Conservation (phyloP, 2,329 filamentous ascomycete genomes). For the Scleromitrula shiraiana region DNA sequence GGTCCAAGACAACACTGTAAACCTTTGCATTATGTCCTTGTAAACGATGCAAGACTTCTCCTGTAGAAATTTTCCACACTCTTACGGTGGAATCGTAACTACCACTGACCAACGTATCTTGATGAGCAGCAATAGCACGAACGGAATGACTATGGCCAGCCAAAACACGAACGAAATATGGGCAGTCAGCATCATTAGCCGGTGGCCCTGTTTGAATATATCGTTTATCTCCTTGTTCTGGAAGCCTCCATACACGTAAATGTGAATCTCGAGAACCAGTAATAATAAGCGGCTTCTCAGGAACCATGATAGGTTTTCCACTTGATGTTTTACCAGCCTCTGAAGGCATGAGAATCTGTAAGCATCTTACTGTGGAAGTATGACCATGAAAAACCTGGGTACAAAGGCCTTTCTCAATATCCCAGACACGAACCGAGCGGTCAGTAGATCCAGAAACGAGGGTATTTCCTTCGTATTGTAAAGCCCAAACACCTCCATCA, state of each 20-base stretch:
- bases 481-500: conserved; percentile 93
- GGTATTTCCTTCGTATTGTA: conserved; percentile 93
- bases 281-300: conserved; percentile 90
- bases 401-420: conserved; percentile 86
- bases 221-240: conserved; percentile 65
- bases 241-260: conserved; percentile 87
- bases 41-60: conserved; percentile 75
- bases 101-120: conserved; percentile 91
- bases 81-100: conserved; percentile 94
- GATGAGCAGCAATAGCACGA: conserved; percentile 88
- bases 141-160: conserved; percentile 88
- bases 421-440: conserved; percentile 97
- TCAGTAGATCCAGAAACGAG: conserved; percentile 95
- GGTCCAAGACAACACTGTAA: conserved; percentile 92
- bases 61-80: conserved; percentile 96
- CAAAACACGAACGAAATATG: conserved; percentile 86
- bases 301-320: conserved; percentile 77
- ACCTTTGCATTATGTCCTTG: conserved; percentile 88
- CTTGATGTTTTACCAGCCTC: conserved; percentile 63
- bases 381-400: conserved; percentile 96
- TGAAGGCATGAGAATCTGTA: conserved; percentile 81
- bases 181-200: conserved; percentile 70
- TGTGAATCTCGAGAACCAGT: conserved; percentile 94
- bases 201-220: conserved; percentile 75
- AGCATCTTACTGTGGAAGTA: conserved; percentile 90